Base-by-base conservation (phyloP, 257 asterid species). In the Haberlea rhodopensis region DNA sequence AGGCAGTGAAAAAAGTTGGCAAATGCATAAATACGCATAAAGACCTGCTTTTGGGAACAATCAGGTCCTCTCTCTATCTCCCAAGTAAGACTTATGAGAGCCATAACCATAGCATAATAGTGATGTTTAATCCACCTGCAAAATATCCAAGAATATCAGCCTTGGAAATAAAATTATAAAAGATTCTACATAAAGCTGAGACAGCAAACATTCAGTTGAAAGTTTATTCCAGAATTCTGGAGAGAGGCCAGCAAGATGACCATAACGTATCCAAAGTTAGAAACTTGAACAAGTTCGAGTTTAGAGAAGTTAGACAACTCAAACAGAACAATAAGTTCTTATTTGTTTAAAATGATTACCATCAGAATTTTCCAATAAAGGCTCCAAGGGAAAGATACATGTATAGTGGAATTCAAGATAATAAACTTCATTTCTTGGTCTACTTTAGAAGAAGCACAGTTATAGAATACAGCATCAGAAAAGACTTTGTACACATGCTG, bases 51-150 rank as follows among this genome's bases (percentile, higher is more conserved):
- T 82, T 84, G 85, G 59, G 96, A 75, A 79, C 90, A n/a, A n/a
- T n/a, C n/a, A n/a, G n/a, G n/a, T n/a, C n/a, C n/a, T n/a, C n/a
- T n/a, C n/a, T n/a, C n/a, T 71, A 89, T 81, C 78, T 89, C 99
- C 99, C 99, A 92, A 63, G 97, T 92, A 58, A 92, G 95, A 85
- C 99, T 92, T 60, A 92, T 85, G 70, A 89, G 89, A 73, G 99
- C 96, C 97, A 92, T 92, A 59, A 78, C 96, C 96, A 82, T 89
- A 52, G 96, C 97, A 70, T 71, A 89, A 54, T 92, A 92, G 75
- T 92, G 99, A 75, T 92, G 99, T 37, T 75, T 78, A 72, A 92
- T 87, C 99, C 99, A 89, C 99, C 99, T 92, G 81, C 70, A 82
- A 20, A 73, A 25, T 24, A 19, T 23, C 15, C 32, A 61, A 34